Conservation (phyloP, 2,329 filamentous ascomycete species). For the Calonectria pauciramosa region DNA sequence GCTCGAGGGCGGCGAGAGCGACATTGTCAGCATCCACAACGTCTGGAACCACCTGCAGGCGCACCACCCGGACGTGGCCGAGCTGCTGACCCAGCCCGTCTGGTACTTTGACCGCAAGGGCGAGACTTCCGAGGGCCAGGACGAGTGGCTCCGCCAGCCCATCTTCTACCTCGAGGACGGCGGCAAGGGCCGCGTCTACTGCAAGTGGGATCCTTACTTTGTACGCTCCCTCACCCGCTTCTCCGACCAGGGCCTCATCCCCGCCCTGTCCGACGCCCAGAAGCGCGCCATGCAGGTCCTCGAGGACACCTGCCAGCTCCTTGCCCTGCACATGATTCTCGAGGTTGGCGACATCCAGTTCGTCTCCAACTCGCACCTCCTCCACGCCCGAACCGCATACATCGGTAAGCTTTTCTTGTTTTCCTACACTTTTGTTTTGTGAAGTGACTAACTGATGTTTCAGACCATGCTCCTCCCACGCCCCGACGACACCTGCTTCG, state of each 20-base stretch:
- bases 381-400: conserved; percentile 88
- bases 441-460: conserved; percentile 20
- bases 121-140: conserved; percentile 80
- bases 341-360: conserved; percentile 93
- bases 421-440: no score
- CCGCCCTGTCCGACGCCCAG: conserved; percentile 78
- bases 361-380: conserved; percentile 81
- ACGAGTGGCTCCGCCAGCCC: conserved; percentile 79
- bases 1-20: conserved; percentile 85
- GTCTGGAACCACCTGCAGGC: conserved; percentile 85
- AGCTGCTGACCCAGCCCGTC: conserved; percentile 80
- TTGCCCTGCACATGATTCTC: conserved; percentile 87
- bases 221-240: conserved; percentile 82
- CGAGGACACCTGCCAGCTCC: conserved; percentile 79
- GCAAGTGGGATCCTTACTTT: conserved; percentile 94
- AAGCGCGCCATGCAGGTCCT: conserved; percentile 70
- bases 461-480: conserved; percentile 71
- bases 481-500: conserved; percentile 85
- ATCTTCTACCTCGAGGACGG: conserved; percentile 84
- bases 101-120: conserved; percentile 97
- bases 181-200: conserved; percentile 64
- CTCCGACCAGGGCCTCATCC: conserved; percentile 79
- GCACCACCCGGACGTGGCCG: conserved; percentile 83
- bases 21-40: conserved; percentile 82
- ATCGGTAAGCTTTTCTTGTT: conserved; percentile 55